These are phyloP conservation scores for Pseudozyma sp. DNA, from an alignment of 1,284 basidiomycete species.

Conservation along the genomic window DNA sequence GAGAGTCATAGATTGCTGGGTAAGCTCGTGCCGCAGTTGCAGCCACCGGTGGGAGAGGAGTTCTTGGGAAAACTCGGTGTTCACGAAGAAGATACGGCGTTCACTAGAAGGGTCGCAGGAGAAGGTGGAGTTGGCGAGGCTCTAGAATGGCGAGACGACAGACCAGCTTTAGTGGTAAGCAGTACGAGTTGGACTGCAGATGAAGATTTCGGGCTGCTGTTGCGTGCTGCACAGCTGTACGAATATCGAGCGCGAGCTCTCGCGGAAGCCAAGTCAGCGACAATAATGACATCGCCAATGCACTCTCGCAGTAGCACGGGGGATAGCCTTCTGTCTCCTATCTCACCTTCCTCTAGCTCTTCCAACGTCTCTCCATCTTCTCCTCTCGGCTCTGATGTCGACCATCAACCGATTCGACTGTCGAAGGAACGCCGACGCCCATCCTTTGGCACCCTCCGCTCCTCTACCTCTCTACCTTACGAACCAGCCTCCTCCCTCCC, in stretches of 20 bases:
- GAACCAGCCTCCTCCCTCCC: slow-evolving; percentile 46
- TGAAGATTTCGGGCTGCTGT: slow-evolving; percentile 89
- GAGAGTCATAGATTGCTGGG: slow-evolving; percentile 46
- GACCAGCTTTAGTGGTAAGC: slow-evolving; percentile 88
- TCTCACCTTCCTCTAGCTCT: slow-evolving; percentile 22
- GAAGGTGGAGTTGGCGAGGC: not conserved
- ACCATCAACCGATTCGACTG: slow-evolving; percentile 11
- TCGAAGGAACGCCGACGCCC: slow-evolving; percentile 42
- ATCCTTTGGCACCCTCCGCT: slow-evolving; percentile 28
- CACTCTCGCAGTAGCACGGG: slow-evolving; percentile 31
- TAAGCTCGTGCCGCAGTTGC: slow-evolving; percentile 27
- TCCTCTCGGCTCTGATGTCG: not conserved
- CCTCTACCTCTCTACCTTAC: slow-evolving; percentile 34
- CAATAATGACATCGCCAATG: not conserved
- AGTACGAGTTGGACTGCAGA: slow-evolving; percentile 98
- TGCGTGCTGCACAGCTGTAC: slow-evolving; percentile 72
- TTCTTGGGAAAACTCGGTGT: slow-evolving; percentile 21
- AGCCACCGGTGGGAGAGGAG: slow-evolving; percentile 24
- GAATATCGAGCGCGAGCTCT: slow-evolving; percentile 73
- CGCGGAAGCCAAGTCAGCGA: not conserved
- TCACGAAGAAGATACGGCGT: not conserved
- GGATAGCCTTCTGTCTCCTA: slow-evolving; percentile 26
- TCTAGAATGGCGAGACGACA: slow-evolving; percentile 54
- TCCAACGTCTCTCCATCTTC: slow-evolving; percentile 11
- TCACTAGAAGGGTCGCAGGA: too few relatives aligned